Conservation (phyloP, 2,329 filamentous ascomycete species). For the Colletotrichum sp. region DNA sequence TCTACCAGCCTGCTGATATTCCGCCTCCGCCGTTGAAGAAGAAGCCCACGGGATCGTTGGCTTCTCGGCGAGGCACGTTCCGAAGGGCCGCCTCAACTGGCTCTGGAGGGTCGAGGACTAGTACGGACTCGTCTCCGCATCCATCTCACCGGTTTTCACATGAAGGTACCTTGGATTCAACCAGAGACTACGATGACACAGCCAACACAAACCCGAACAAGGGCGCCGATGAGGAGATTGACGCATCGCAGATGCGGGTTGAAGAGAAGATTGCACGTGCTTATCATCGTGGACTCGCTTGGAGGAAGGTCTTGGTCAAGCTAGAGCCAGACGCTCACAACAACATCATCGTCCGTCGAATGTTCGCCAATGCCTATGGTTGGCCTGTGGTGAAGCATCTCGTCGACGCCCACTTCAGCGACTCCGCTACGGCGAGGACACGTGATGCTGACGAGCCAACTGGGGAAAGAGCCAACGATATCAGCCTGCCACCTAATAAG, state of each 20-base stretch:
- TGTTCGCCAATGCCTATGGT: conserved; percentile 96
- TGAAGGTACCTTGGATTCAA: conserved; percentile 48
- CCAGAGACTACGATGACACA: conserved; percentile 59
- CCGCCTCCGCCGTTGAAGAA: conserved; percentile 77
- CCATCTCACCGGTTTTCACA: conserved; percentile 37
- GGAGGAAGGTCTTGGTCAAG: conserved; percentile 96
- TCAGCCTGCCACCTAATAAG: conserved; percentile 59
- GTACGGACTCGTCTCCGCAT: conserved; percentile 23
- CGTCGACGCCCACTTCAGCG: conserved; percentile 91
- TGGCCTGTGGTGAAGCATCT: conserved; percentile 97
- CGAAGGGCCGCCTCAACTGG: conserved; percentile 22
- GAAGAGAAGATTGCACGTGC: conserved; percentile 98
- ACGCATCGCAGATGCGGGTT: conserved; percentile 79
- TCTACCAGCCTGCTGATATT: conserved; percentile 94
- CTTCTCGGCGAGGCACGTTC: conserved; percentile 36
- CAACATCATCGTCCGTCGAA: conserved; percentile 94
- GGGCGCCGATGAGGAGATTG: conserved; percentile 43
- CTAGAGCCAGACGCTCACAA: conserved; percentile 98
- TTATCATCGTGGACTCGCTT: conserved; percentile 89
- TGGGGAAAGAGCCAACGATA: conserved; percentile 72
- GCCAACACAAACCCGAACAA: conserved; percentile 51
- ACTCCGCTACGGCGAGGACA: conserved; percentile 69
- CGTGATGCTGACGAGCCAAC: conserved; percentile 71
- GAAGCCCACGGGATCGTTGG: conserved; percentile 42
- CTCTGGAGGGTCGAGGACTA: conserved; percentile 21